Percentiles rank a stretch among this genome's conserved stretches.
phyloP scores from a whole-genome alignment of 768 basidiomycete species.

The Boletus sp. region DNA sequence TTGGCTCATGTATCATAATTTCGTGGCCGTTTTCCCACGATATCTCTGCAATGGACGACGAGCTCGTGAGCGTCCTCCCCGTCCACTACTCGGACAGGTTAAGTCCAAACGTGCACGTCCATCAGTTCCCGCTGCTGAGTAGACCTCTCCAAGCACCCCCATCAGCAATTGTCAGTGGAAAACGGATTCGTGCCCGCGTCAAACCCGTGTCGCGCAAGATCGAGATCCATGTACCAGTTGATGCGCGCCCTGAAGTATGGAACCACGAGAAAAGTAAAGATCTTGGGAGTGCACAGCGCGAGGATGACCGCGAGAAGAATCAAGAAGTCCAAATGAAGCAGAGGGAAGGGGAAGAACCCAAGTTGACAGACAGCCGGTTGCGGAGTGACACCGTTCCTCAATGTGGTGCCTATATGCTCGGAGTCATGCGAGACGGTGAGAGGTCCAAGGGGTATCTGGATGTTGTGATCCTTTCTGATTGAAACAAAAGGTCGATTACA shows the following conservation, averaged over 20 bases:
- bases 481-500: slow-evolving; percentile 58
- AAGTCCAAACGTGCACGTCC: slow-evolving; percentile 63
- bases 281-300: slow-evolving; percentile 59
- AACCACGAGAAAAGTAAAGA: slow-evolving; percentile 66
- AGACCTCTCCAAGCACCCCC: slow-evolving; percentile 76
- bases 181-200: slow-evolving; percentile 69
- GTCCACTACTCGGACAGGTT: slow-evolving; percentile 67
- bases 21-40: slow-evolving; percentile 16
- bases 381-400: slow-evolving; percentile 69
- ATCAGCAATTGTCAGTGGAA: slow-evolving; percentile 67
- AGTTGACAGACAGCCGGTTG: slow-evolving; percentile 66
- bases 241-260: slow-evolving; percentile 78
- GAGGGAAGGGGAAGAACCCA: slow-evolving; percentile 53
- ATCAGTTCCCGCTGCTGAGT: slow-evolving; percentile 77
- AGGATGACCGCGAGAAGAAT: slow-evolving; percentile 79
- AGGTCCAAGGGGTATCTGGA: background rate
- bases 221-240: slow-evolving; percentile 81
- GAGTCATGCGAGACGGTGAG: slow-evolving; percentile 69
- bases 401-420: slow-evolving; percentile 69
- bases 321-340: slow-evolving; percentile 50
- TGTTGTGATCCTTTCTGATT: slow-evolving; percentile 9
- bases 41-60: slow-evolving; percentile 42
- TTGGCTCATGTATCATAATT: no score
- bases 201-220: slow-evolving; percentile 60
- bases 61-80: slow-evolving; percentile 64